Evolutionary conservation across 1,139 yeast species (phyloP).

Genomic region (Kodamaea fungicola): DNA sequence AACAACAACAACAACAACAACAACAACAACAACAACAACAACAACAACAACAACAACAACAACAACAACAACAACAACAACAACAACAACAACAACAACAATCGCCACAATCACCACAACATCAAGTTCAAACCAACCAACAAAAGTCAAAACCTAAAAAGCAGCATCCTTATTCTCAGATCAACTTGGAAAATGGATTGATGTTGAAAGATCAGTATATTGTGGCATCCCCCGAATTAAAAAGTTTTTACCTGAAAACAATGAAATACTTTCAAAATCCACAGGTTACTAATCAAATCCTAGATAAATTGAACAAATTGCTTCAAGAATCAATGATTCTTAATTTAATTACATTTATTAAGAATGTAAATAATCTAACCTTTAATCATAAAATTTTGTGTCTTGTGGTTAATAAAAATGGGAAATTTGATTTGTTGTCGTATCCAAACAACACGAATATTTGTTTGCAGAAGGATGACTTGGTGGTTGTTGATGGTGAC

Average conservation of each 20-base stretch:
- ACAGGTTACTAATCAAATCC: conserved; percentile 28
- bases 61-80: conserved; percentile 2
- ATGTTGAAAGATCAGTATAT: conserved; percentile 49
- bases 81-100: conserved; percentile 4
- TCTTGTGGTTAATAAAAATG: conserved; percentile 54
- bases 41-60: conserved; percentile 8
- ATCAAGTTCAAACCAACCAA: conserved; percentile 2
- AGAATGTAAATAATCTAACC: conserved; percentile 40
- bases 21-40: conserved; percentile 9
- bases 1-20: conserved; percentile 6
- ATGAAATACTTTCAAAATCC: conserved; percentile 46
- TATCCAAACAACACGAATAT: conserved; percentile 51
- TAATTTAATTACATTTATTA: conserved; percentile 38
- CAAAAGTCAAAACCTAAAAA: conserved; percentile 4
- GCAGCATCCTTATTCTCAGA: conserved; percentile 9
- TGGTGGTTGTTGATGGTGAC: conserved; percentile 50
- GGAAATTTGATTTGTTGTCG: conserved; percentile 50
- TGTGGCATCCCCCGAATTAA: conserved; percentile 50
- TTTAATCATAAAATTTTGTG: conserved; percentile 42
- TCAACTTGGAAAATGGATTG: conserved; percentile 56
- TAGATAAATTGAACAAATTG: conserved; percentile 32
- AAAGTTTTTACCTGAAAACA: conserved; percentile 40
- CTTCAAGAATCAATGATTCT: conserved; percentile 28
- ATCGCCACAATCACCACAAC: conserved; percentile 4
- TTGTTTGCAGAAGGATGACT: conserved; percentile 43